These are phyloP conservation scores for Phytopythium vexans DNA, from an alignment of 352 stramenopile species.

Conservation along the genomic window DNA sequence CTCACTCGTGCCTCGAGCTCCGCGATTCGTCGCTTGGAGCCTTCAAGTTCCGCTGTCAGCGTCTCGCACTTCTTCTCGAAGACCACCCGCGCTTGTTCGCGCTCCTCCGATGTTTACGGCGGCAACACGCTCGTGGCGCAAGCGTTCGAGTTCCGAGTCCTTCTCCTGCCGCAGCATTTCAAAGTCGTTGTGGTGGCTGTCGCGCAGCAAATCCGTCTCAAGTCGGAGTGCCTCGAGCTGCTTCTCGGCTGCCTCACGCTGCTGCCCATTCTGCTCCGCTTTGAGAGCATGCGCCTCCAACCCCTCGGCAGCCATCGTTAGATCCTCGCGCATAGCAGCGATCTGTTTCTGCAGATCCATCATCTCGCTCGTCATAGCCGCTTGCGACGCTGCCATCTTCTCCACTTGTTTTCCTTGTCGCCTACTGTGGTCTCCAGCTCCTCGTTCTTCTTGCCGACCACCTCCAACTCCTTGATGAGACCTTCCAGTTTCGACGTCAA, in stretches of 20 bases:
- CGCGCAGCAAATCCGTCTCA: slow-evolving; percentile 47
- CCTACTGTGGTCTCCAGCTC: slow-evolving; percentile 32
- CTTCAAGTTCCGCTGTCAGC: slow-evolving; percentile 34
- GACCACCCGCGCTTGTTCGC: no score
- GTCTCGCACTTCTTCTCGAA: slow-evolving; percentile 5
- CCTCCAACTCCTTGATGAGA: slow-evolving; percentile 58
- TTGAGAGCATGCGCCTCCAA: slow-evolving; percentile 64
- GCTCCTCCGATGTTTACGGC: slow-evolving; percentile 23
- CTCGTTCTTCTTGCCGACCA: slow-evolving; percentile 32
- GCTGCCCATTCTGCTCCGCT: slow-evolving; percentile 51
- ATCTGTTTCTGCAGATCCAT: slow-evolving; percentile 66
- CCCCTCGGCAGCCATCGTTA: slow-evolving; percentile 61
- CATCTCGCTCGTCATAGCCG: slow-evolving; percentile 52
- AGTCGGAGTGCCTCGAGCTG: slow-evolving; percentile 43
- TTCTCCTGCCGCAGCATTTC: slow-evolving; percentile 66
- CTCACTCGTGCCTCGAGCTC: slow-evolving; percentile 47
- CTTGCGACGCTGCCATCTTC: slow-evolving; percentile 60
- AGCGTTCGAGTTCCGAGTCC: slow-evolving; percentile 43
- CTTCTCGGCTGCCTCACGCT: slow-evolving; percentile 46
- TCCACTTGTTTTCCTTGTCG: slow-evolving; percentile 66
- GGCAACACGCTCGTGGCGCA: slow-evolving; percentile 30
- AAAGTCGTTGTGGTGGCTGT: slow-evolving; percentile 56
- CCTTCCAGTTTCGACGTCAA: slow-evolving; percentile 65
- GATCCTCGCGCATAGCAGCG: slow-evolving; percentile 52
- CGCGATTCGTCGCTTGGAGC: slow-evolving; percentile 28